A percentile compares a stretch with the other conserved stretches of the same genome.
phyloP scores from a whole-genome alignment of 2,329 filamentous ascomycete species.

The Basipetospora chlamydospora region DNA sequence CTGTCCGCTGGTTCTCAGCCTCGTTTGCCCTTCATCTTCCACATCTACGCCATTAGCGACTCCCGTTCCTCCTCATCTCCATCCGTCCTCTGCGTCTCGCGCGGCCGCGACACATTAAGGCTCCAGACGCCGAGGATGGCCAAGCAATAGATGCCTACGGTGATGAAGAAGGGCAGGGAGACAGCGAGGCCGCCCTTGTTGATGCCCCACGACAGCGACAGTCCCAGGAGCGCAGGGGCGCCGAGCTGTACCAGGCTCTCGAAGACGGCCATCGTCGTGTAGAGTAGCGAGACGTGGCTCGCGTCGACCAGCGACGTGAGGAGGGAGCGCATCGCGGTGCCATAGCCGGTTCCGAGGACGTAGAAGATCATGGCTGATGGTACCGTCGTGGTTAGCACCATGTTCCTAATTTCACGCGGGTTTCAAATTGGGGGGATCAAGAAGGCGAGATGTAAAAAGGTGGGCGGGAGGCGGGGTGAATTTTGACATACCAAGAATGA shows the following conservation, averaged over 20 bases:
- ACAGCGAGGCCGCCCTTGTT: slow-evolving; percentile 3
- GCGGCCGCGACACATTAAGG: neutral
- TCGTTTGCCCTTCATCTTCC: no score
- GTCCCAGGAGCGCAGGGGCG: slow-evolving; percentile 4
- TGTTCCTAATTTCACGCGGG: neutral
- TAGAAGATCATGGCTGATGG: slow-evolving; percentile 6
- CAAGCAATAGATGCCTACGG: slow-evolving; percentile 6
- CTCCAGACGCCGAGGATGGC: slow-evolving; percentile 4
- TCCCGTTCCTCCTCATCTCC: neutral
- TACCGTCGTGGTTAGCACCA: neutral
- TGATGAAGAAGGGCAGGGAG: slow-evolving; percentile 7
- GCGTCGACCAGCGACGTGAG: slow-evolving; percentile 6
- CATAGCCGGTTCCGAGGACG: slow-evolving; percentile 6
- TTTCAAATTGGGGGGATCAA: neutral
- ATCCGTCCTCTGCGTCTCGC: no score
- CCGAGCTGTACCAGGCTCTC: slow-evolving; percentile 5
- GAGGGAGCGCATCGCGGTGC: slow-evolving; percentile 7
- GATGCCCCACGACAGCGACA: slow-evolving; percentile 7
- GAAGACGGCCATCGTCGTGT: slow-evolving; percentile 8
- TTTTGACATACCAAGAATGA: no score
- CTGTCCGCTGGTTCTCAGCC: no score
- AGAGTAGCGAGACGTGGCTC: slow-evolving; percentile 4
- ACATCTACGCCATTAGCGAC: no score
- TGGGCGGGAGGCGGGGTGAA: slow-evolving; percentile 2
- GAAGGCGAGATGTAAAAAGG: slow-evolving; percentile 6